Conservation (phyloP, 208 protist species). For the Naegleria fowleri region DNA sequence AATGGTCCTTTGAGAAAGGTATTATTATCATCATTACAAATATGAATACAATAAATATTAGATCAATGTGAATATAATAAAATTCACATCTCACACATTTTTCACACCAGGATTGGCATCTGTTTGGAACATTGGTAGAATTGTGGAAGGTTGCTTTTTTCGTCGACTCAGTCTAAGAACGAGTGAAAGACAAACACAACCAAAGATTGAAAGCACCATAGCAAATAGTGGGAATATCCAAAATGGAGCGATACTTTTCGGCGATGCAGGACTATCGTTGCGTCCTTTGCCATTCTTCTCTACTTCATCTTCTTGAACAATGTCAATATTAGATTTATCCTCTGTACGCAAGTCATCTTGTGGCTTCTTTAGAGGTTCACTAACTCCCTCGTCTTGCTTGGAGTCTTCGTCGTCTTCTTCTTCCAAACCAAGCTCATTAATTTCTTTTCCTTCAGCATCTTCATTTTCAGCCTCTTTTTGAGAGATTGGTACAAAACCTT, state of each 20-base stretch:
- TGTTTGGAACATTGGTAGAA: not conserved
- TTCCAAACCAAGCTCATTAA: not conserved
- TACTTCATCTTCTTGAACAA: not conserved
- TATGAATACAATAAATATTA: too few species aligned
- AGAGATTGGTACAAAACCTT: constrained; percentile 1
- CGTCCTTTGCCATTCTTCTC: not conserved
- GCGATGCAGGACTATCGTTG: not conserved
- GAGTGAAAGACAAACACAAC: not conserved
- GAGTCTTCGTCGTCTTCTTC: not conserved
- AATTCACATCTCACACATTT: not conserved
- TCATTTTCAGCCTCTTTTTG: not conserved
- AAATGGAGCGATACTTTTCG: not conserved
- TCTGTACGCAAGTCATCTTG: not conserved
- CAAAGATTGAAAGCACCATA: not conserved
- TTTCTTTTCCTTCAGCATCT: not conserved
- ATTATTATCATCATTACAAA: too few species aligned
- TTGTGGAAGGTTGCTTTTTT: not conserved
- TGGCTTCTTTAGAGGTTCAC: not conserved
- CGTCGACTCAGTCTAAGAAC: not conserved
- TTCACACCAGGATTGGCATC: not conserved
- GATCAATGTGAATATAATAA: too few species aligned
- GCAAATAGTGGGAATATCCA: not conserved
- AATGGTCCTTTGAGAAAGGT: too few species aligned
- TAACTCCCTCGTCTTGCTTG: not conserved
- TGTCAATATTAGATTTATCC: not conserved